phyloP scores from a whole-genome alignment of 2,329 filamentous ascomycete species.

The Penicillium expansum region DNA sequence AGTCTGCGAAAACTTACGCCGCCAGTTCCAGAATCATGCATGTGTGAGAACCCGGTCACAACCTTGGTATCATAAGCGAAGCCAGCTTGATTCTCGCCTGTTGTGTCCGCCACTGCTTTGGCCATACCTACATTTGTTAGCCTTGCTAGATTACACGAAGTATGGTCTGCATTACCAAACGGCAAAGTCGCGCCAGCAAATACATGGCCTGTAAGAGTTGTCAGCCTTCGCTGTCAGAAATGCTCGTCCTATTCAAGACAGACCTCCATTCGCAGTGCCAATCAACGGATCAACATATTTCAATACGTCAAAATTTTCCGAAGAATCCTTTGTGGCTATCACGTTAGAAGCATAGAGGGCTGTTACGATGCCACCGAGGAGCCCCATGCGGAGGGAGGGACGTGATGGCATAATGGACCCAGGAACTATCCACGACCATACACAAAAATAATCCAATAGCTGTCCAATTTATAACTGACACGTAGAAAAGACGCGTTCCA shows the following conservation, averaged over 20 bases:
- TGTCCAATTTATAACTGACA: background rate
- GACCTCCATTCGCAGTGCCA: conserved; percentile 52
- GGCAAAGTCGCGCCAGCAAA: conserved; percentile 57
- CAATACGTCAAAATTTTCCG: conserved; percentile 34
- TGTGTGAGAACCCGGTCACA: conserved; percentile 53
- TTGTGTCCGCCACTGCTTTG: conserved; percentile 56
- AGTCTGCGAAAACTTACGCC: conserved; percentile 32
- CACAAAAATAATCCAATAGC: background rate
- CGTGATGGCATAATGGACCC: conserved; percentile 9
- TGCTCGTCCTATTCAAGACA: background rate
- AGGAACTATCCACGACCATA: background rate
- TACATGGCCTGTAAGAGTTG: conserved; percentile 48
- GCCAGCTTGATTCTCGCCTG: conserved; percentile 55
- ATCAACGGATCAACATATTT: conserved; percentile 53
- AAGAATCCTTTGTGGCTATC: background rate
- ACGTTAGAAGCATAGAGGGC: conserved; percentile 11
- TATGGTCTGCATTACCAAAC: conserved; percentile 39
- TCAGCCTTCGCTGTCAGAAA: background rate
- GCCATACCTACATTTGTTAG: conserved; percentile 45
- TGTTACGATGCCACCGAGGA: conserved; percentile 6
- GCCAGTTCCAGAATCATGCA: conserved; percentile 55
- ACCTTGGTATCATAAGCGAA: conserved; percentile 53
- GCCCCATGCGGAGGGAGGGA: background rate
- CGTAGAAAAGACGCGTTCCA: background rate
- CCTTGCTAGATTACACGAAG: background rate